A percentile compares a stretch with the other conserved stretches of the same genome.
phyloP scores from a whole-genome alignment of 148 eudicot genomes.

The Polygonum aviculare region DNA sequence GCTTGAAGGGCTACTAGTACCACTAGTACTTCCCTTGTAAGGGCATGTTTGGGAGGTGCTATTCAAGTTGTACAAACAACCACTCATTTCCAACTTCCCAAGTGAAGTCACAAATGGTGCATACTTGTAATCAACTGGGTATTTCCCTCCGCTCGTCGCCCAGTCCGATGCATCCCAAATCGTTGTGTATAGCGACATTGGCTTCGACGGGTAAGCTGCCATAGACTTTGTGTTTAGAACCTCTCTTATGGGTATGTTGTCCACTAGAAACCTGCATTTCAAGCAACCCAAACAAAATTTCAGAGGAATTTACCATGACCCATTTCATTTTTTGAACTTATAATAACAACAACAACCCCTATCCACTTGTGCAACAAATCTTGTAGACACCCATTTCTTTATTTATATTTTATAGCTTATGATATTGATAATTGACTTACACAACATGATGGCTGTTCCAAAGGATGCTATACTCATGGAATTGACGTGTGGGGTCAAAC shows the following conservation, averaged over 20 bases:
- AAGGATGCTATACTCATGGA: slow-evolving; percentile 72
- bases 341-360: no score
- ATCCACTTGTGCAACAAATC: no score
- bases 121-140: slow-evolving; percentile 73
- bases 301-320: no score
- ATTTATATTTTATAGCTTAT: no score
- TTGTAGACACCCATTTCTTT: no score
- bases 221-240: slow-evolving; percentile 42
- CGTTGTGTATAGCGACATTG: slow-evolving; percentile 71
- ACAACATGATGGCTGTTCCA: slow-evolving; percentile 87
- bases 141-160: slow-evolving; percentile 97
- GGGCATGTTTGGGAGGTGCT: slow-evolving; percentile 29
- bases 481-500: slow-evolving; percentile 75
- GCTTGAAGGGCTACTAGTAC: slow-evolving; percentile 27
- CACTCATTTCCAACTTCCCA: slow-evolving; percentile 50
- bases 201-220: slow-evolving; percentile 71
- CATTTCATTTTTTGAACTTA: no score
- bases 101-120: slow-evolving; percentile 75
- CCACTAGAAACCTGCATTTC: slow-evolving; percentile 71
- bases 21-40: slow-evolving; percentile 12
- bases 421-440: slow-evolving; percentile 32
- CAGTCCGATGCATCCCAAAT: slow-evolving; percentile 95
- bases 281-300: not conserved
- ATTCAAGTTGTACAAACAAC: slow-evolving; percentile 37
- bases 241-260: slow-evolving; percentile 83